phyloP scores from a whole-genome alignment of 306 rosid species.

The Castanopsis chinensis region DNA sequence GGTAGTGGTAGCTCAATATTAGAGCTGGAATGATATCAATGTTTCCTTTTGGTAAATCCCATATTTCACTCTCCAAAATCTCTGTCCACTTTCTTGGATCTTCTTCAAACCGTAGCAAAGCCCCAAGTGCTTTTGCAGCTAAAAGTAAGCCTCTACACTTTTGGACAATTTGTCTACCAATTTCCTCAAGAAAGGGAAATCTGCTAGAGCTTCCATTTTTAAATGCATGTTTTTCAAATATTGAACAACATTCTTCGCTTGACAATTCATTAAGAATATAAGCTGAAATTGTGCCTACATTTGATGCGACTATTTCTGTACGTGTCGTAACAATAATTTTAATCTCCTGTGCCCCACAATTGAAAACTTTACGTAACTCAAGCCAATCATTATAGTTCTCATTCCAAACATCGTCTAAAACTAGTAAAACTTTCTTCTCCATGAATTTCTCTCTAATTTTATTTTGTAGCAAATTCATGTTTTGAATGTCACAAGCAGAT shows the following conservation, averaged over 20 bases:
- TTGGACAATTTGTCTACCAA: constrained; percentile 11
- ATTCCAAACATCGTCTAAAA: constrained; percentile 24
- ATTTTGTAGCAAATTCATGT: not conserved
- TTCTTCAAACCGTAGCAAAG: not conserved
- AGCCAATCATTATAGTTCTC: constrained; percentile 14
- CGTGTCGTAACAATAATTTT: constrained; percentile 13
- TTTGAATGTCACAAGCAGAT: not conserved
- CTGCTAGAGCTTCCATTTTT: not conserved
- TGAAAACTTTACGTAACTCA: not conserved
- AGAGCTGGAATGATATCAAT: constrained; percentile 1
- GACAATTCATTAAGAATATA: not conserved
- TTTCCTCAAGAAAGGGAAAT: not conserved
- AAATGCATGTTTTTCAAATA: constrained; percentile 16
- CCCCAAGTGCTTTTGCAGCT: constrained; percentile 20
- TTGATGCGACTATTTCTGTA: not conserved
- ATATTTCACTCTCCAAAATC: not conserved
- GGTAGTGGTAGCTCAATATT: constrained; percentile 9
- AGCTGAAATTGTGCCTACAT: not conserved
- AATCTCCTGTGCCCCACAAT: constrained; percentile 2
- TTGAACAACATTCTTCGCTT: not conserved
- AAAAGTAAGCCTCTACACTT: constrained; percentile 17
- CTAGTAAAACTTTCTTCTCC: not conserved
- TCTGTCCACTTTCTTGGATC: not conserved
- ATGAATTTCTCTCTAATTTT: not conserved
- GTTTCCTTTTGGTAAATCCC: not conserved